These are phyloP conservation scores for Scedosporium dehoogii DNA, from an alignment of 2,329 filamentous ascomycete genomes.

Conservation along the genomic window DNA sequence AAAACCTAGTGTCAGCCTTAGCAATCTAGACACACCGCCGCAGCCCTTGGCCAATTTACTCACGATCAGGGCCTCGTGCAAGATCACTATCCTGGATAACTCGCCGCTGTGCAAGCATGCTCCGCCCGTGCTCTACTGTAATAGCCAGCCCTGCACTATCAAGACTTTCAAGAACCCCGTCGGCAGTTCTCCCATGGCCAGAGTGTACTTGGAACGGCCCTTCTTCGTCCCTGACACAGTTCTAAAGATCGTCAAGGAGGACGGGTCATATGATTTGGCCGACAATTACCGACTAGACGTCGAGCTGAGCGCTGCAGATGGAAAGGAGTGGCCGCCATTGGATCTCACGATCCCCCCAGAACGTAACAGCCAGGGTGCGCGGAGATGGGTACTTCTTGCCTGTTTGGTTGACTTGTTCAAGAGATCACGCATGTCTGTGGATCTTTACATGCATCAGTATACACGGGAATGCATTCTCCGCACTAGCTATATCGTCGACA, in stretches of 20 bases:
- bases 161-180: constrained; percentile 37
- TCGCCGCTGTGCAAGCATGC: constrained; percentile 17
- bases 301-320: constrained; percentile 41
- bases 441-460: constrained; percentile 8
- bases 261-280: constrained; percentile 35
- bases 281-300: constrained; percentile 39
- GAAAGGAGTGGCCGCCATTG: constrained; percentile 42
- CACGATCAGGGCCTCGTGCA: constrained; percentile 25
- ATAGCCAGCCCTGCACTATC: constrained; percentile 44
- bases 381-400: constrained; percentile 7
- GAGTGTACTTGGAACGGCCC: constrained; percentile 36
- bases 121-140: constrained; percentile 34
- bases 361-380: constrained; percentile 5
- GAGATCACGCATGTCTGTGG: background rate
- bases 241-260: constrained; percentile 38
- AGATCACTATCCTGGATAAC: constrained; percentile 26
- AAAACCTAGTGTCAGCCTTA: constrained; percentile 23
- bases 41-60: constrained; percentile 15
- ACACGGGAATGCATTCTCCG: background rate
- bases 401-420: constrained; percentile 8
- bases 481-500: constrained; percentile 38
- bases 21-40: constrained; percentile 5
- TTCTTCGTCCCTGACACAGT: constrained; percentile 43
- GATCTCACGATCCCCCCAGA: constrained; percentile 16
- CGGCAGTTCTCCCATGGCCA: constrained; percentile 34